Conservation (phyloP, 495 filamentous ascomycete genomes). For the Penicillium diatomitis region DNA sequence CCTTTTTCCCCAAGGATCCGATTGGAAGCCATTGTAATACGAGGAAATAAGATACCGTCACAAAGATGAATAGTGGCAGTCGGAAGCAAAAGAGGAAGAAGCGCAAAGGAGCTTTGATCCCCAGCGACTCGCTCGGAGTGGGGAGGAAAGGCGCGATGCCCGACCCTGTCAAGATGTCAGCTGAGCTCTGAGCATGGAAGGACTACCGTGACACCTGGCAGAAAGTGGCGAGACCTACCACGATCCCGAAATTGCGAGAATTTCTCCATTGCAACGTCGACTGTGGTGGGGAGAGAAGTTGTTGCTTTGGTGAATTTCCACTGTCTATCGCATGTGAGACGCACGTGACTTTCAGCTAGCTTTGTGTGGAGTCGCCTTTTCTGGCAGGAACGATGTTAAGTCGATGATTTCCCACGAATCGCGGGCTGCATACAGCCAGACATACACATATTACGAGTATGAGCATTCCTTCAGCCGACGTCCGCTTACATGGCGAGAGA, state of each 20-base stretch:
- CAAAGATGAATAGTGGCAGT: conserved; percentile 65
- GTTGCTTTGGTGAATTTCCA: neutral
- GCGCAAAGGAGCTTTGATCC: conserved; percentile 52
- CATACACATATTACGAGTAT: too few relatives aligned
- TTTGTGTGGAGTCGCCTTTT: neutral
- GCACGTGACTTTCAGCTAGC: conserved; percentile 6
- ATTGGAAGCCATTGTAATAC: conserved; percentile 80
- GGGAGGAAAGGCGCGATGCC: conserved; percentile 95
- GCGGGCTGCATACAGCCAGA: too few relatives aligned
- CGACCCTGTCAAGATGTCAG: conserved; percentile 52
- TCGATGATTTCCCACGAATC: too few relatives aligned
- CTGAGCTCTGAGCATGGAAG: too few relatives aligned
- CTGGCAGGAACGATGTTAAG: neutral
- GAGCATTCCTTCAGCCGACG: too few relatives aligned
- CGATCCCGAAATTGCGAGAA: conserved; percentile 93
- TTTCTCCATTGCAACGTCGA: conserved; percentile 67
- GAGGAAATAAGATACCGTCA: conserved; percentile 62
- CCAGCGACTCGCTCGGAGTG: conserved; percentile 49
- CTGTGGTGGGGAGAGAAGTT: neutral
- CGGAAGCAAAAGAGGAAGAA: conserved; percentile 71
- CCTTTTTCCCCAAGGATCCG: conserved; percentile 69
- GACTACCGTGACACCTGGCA: too few relatives aligned
- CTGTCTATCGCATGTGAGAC: conserved; percentile 10
- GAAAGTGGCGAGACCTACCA: conserved; percentile 44
- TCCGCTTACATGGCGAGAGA: too few relatives aligned